Percentiles rank a stretch among this genome's conserved stretches.
These are phyloP conservation scores for Neurospora sp. DNA, from an alignment of 495 filamentous ascomycete genomes.

Conservation along the genomic window DNA sequence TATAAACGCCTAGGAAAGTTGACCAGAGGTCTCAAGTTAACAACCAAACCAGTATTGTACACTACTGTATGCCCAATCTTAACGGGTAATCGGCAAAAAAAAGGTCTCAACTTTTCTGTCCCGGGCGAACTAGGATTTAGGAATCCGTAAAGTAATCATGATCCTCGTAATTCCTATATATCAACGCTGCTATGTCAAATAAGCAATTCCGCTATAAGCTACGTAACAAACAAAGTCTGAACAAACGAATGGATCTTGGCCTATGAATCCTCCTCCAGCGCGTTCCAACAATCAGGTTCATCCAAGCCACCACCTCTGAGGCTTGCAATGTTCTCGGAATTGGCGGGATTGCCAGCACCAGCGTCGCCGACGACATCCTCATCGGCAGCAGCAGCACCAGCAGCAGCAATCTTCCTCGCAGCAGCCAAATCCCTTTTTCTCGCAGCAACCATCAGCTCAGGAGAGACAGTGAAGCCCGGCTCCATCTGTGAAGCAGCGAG, in stretches of 20 bases:
- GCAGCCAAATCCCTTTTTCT: not conserved
- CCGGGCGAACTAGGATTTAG: too few relatives aligned
- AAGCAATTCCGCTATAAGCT: not conserved
- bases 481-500: not conserved
- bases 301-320: not conserved
- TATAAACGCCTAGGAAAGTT: too few relatives aligned
- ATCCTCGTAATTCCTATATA: not conserved
- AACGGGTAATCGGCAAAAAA: too few relatives aligned
- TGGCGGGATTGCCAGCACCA: not conserved
- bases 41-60: too few relatives aligned
- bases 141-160: not conserved
- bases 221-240: not conserved
- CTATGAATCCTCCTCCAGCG: not conserved
- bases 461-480: not conserved
- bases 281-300: not conserved
- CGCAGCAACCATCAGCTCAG: not conserved
- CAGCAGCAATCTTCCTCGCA: not conserved
- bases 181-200: not conserved
- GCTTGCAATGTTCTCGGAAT: not conserved
- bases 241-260: not conserved
- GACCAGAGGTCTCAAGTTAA: too few relatives aligned
- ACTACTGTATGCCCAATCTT: too few relatives aligned
- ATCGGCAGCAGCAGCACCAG: not conserved
- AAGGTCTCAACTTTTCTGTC: too few relatives aligned
- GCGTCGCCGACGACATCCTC: not conserved